These are phyloP conservation scores for Raffaelea arxii DNA, from an alignment of 2,329 filamentous ascomycete genomes.

Conservation along the genomic window DNA sequence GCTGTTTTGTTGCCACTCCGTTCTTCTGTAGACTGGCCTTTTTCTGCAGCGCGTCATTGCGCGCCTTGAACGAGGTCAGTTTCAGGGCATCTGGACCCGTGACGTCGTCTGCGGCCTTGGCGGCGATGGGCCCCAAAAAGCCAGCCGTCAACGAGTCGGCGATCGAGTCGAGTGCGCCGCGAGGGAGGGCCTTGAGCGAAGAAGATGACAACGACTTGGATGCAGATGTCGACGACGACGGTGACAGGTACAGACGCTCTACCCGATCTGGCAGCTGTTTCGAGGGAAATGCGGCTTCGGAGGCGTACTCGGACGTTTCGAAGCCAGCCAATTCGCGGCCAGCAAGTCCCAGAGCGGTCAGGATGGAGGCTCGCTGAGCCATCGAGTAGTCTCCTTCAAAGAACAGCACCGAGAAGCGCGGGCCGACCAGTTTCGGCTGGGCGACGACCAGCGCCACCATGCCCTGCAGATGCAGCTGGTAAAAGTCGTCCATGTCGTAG, in stretches of 20 bases:
- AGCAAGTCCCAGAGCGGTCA: constrained; percentile 72
- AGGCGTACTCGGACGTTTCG: constrained; percentile 44
- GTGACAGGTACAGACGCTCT: constrained; percentile 56
- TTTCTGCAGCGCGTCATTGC: constrained; percentile 60
- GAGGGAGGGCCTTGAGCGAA: constrained; percentile 38
- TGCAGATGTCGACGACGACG: constrained; percentile 3
- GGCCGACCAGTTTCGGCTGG: constrained; percentile 66
- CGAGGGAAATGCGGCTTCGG: constrained; percentile 59
- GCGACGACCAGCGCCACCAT: constrained; percentile 75
- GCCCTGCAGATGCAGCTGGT: constrained; percentile 64
- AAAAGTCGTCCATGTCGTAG: constrained; percentile 70
- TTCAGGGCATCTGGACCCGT: constrained; percentile 80
- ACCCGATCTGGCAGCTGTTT: constrained; percentile 67
- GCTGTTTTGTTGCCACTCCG: constrained; percentile 13
- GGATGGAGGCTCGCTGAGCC: constrained; percentile 69
- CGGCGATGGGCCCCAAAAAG: constrained; percentile 75
- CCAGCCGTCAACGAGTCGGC: constrained; percentile 56
- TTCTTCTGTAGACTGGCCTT: constrained; percentile 25
- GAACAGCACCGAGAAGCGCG: constrained; percentile 75
- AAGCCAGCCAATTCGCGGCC: constrained; percentile 79
- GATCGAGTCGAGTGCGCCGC: constrained; percentile 57
- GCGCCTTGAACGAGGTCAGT: constrained; percentile 77
- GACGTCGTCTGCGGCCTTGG: constrained; percentile 67
- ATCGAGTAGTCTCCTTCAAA: constrained; percentile 91
- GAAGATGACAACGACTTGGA: constrained; percentile 18